Evolutionary conservation across 805 yeast genomes (phyloP).

Genomic region (Kuraishia floccosa): DNA sequence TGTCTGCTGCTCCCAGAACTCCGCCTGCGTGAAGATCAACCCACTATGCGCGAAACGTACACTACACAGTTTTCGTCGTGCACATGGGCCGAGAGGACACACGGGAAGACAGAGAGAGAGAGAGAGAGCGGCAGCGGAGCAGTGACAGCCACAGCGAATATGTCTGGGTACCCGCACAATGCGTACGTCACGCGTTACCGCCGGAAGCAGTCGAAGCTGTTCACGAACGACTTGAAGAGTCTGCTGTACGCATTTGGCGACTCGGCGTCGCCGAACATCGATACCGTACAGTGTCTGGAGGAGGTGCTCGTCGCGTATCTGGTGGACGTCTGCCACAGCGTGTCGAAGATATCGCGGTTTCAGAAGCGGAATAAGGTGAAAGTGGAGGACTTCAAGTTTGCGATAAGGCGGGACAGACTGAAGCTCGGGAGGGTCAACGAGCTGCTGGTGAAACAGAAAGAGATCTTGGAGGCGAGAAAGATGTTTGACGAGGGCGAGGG

Average conservation of each 20-base stretch:
- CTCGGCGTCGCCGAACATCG: conserved; percentile 52
- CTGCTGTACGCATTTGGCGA: conserved; percentile 68
- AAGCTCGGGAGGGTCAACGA: conserved; percentile 65
- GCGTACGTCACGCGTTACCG: too few relatives aligned
- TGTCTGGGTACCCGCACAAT: too few relatives aligned
- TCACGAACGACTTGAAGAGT: conserved; percentile 35
- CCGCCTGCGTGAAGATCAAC: too few relatives aligned
- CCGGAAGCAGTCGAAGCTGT: conserved; percentile 13
- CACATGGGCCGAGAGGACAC: too few relatives aligned
- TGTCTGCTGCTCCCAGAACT: too few relatives aligned
- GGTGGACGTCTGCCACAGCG: conserved; percentile 39
- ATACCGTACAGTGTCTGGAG: conserved; percentile 55
- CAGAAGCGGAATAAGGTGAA: conserved; percentile 48
- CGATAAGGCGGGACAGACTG: conserved; percentile 50
- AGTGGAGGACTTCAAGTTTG: conserved; percentile 65
- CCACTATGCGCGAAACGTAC: too few relatives aligned
- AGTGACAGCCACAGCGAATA: too few relatives aligned
- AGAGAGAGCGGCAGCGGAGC: too few relatives aligned
- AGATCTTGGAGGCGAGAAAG: conserved; percentile 54
- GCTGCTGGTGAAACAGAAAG: conserved; percentile 45
- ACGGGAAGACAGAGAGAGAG: too few relatives aligned
- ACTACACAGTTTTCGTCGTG: too few relatives aligned
- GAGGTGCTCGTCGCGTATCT: conserved; percentile 57
- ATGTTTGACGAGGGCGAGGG: conserved; percentile 56
- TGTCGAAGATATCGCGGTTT: conserved; percentile 36